Conservation (phyloP, 2,329 filamentous ascomycete genomes). For the Pestalotiopsis sp. region DNA sequence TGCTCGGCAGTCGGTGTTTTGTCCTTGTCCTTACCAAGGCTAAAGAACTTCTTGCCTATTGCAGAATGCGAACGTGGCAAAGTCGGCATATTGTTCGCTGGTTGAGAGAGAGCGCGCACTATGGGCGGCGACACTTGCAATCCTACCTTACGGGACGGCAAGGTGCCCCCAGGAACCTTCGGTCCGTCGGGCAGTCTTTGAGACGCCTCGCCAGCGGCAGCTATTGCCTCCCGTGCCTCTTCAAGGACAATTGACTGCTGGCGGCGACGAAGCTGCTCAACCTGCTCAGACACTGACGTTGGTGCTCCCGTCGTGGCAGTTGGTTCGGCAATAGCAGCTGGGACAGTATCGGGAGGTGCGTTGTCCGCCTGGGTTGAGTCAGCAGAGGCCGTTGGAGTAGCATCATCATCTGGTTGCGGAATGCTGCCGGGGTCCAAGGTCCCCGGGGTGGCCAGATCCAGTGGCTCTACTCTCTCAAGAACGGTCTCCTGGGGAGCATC, state of each 20-base stretch:
- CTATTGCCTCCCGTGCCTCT: constrained; percentile 22
- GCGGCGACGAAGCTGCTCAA: constrained; percentile 51
- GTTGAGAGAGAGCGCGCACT: constrained; percentile 56
- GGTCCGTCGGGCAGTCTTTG: constrained; percentile 19
- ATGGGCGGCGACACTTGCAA: constrained; percentile 54
- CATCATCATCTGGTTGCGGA: constrained; percentile 16
- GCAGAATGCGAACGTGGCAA: constrained; percentile 50
- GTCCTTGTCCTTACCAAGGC: constrained; percentile 32
- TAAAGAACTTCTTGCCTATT: constrained; percentile 42
- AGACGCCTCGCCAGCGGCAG: constrained; percentile 22
- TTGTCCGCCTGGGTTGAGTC: constrained; percentile 24
- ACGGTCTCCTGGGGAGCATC: constrained; percentile 34
- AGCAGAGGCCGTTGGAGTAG: constrained; percentile 21
- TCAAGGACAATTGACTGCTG: constrained; percentile 41
- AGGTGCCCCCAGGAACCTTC: constrained; percentile 36
- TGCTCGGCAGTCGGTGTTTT: constrained; percentile 26
- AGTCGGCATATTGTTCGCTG: constrained; percentile 39
- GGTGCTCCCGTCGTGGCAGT: constrained; percentile 13
- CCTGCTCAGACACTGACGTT: constrained; percentile 32
- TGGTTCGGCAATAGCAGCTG: constrained; percentile 10
- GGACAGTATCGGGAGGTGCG: constrained; percentile 19
- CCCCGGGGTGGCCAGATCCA: constrained; percentile 48
- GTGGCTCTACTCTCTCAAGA: constrained; percentile 51
- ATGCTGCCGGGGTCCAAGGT: constrained; percentile 13
- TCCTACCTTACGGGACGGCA: constrained; percentile 47